Evolutionary conservation across 108 stramenopile species (phyloP), one percentile per base, ranked within the genome.

Genomic region (Cyclotella sp.): DNA sequence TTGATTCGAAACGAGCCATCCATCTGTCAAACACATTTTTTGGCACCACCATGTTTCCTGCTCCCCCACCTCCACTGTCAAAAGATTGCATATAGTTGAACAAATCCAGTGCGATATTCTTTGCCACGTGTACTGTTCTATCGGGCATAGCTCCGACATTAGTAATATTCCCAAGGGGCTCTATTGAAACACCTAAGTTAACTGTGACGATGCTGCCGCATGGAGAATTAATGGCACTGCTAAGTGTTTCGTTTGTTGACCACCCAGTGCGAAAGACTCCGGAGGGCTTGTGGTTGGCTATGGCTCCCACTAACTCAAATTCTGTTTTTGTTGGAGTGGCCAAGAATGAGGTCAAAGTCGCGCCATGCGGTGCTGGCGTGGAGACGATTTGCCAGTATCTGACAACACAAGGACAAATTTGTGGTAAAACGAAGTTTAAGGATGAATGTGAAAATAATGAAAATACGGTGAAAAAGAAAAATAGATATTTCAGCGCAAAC

Each of bases 21-120:
- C 94, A 95, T 60, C 90, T 80, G 43, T 95, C 94, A 84, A 95
- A 95, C 4, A 95, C 88, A 84, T 93, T 91, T 24, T 72, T 86
- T 4, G 94, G 94, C 3, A 95, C 94, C 16, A 84, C 59, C 89
- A 95, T 91, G 61, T 79, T 76, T 0, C 87, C 83, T 27, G 55
- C 68, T 0, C 74, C 85, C 9, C 73, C 75, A 4, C 57, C 82
- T 19, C 85, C 84, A 11, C 83, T 82, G 63, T 91, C 92, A 75
- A 93, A 95, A 53, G 84, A 85, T 53, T 81, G 86, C 89, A 95
- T 90, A 66, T 86, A 95, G 43, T 86, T 86, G 51, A 87, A 95
- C 29, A 95, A 78, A 71, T 95, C 90, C 52, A 82, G 65, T 1
- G 92, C 94, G 73, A 95, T 93, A 70, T 93, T 92, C 75, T 89